phyloP scores from a whole-genome alignment of 495 filamentous ascomycete genomes.

The Xylaria sp. region DNA sequence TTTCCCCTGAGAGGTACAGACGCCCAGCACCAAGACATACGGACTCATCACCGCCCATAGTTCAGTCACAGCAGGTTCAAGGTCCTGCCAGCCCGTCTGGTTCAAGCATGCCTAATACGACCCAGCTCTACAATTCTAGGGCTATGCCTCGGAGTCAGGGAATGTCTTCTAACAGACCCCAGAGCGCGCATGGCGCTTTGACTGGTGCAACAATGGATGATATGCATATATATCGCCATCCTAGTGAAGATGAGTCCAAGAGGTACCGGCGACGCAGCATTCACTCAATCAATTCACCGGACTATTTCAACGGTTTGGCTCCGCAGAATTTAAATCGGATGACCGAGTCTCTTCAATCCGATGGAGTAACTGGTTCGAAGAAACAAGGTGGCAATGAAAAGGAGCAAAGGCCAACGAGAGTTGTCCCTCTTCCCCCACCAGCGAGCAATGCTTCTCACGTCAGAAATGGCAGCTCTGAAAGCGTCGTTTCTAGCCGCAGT shows the following conservation, averaged over 20 bases:
- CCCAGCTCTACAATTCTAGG: constrained; percentile 51
- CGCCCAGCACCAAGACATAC: constrained; percentile 52
- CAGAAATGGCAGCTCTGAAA: constrained; percentile 53
- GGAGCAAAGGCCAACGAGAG: constrained; percentile 42
- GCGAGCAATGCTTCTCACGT: constrained; percentile 34
- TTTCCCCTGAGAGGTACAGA: constrained; percentile 62
- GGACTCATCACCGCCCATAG: constrained; percentile 43
- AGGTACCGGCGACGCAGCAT: constrained; percentile 83
- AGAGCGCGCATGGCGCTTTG: constrained; percentile 51
- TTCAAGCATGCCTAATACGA: constrained; percentile 47
- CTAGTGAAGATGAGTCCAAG: constrained; percentile 68
- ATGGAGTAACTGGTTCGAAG: constrained; percentile 42
- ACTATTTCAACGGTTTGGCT: constrained; percentile 52
- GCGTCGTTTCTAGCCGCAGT: constrained; percentile 50
- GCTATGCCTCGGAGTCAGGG: constrained; percentile 40
- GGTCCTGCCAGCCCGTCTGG: constrained; percentile 42
- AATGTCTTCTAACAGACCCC: constrained; percentile 47
- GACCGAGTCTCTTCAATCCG: constrained; percentile 47
- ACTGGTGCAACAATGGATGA: constrained; percentile 58
- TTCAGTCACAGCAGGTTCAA: constrained; percentile 40
- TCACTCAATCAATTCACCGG: constrained; percentile 75
- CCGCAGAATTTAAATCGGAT: constrained; percentile 49
- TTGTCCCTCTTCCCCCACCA: constrained; percentile 33
- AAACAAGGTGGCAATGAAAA: constrained; percentile 43
- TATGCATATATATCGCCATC: constrained; percentile 54